Base-by-base conservation (phyloP, 306 rosid genomes). In the Sindora glabra region DNA sequence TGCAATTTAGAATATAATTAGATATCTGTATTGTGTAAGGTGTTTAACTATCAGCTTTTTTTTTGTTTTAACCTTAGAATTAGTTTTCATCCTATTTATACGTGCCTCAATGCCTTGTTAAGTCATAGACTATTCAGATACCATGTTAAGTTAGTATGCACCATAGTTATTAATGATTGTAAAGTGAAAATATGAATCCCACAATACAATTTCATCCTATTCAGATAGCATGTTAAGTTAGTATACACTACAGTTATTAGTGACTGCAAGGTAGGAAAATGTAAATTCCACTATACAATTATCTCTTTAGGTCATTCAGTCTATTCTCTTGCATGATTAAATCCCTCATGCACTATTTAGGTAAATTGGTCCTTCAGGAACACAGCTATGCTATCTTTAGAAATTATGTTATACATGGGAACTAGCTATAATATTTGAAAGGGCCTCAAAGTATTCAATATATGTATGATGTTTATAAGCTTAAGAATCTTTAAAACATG, bases 391-490 rank as follows among this genome's bases (percentile, higher is more conserved):
- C 80, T 1, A 14, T 51, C 75, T 85, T 89, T 91, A 50, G 94
- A 82, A 68, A 78, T 80, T 74, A 79, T 78, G 61, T 84, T 87
- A 23, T 77, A 71, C 50, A 82, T 87, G 36, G 97, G 87, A 76
- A 77, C 87, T 72, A 85, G 83, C 70, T 92, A 87, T 65, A 83
- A 75, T 70, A 64, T 55, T 59, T 85, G 85, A 51, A 85, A 66
- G 72, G 62, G 82, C 81, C 38, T 70, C 29, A 87, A 91, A 95
- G 96, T 91, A 85, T 73, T 34, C 55, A 69, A 34, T 69, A 61
- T 26, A 33, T 6, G 48, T 36, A 48, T 32, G 38, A 17, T 44
- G 22, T 39, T 50, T 32, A 26, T 38, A 50, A 64, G 13, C n/a
- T n/a, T n/a, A 39, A 24, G 32, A 10, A 52, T 39, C 15, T 67